Base-by-base conservation (phyloP, 2,329 filamentous ascomycete species). In the Alternaria hordeiaustralica region DNA sequence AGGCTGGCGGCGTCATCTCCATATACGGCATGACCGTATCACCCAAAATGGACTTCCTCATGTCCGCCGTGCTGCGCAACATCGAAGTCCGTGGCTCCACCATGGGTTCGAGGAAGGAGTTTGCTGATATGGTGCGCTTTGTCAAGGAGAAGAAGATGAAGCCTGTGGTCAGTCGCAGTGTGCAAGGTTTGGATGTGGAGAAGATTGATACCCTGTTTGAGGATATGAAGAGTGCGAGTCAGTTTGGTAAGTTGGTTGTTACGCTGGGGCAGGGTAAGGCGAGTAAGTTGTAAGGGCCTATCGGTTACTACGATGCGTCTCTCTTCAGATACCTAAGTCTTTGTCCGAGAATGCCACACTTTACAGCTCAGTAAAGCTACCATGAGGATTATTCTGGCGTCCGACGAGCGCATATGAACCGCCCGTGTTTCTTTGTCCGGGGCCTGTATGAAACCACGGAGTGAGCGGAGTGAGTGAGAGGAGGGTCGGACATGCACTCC, bases 181-280 rank as follows among this genome's bases (percentile, higher is more conserved):
- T 92, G 13, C 88, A 88, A 69, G 92, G 93, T 0, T 80, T 97
- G 69, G 89, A 91, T 56, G 71, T 97, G 7, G 85, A 89, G n/a
- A 90, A 84, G n/a, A 92, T 98, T 58, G 89, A 98, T 64, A 85
- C 84, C 0, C 79, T 97, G 55, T 98, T 97, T 77, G 89, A 92
- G 44, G 93, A 97, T 55, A 97, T 98, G 88, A 93, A 92, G 77
- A 87, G 88, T 6, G 93, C 91, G 0, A 89, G 83, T 66, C 95
- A 98, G 80, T 97, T 98, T 83, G 96, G 95, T 11, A 98, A 98
- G 82, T 80, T 98, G 71, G 93, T 97, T 2, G 88, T 97, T 47
- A 77, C 71, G n/a, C 53, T 80, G 56, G 71, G 69, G 1, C 67
- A 74, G 33, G 65, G 61, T 4, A 71, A 64, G 60, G 66, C 46